These are phyloP conservation scores for Pezicula rhizophila DNA, from an alignment of 2,329 filamentous ascomycete species.

Conservation along the genomic window DNA sequence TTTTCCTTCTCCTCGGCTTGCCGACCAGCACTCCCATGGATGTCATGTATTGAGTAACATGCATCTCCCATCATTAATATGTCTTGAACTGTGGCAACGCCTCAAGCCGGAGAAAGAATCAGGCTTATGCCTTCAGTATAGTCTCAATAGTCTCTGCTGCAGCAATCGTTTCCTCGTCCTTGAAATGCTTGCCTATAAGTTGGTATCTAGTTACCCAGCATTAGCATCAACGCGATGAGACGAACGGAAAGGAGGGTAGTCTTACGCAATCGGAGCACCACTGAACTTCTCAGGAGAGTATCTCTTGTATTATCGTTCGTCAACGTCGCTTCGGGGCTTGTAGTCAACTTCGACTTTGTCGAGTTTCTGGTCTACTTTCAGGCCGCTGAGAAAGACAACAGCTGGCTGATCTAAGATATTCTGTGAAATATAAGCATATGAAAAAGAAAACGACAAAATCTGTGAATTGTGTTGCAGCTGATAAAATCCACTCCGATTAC, in stretches of 20 bases:
- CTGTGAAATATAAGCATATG: neutral
- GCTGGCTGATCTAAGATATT: slow-evolving; percentile 16
- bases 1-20: too few species aligned
- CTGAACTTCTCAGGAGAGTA: slow-evolving; percentile 1
- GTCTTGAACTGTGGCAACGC: too few species aligned
- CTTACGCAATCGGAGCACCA: slow-evolving; percentile 8
- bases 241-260: slow-evolving; percentile 4
- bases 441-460: neutral
- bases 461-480: too few species aligned
- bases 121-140: neutral
- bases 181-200: slow-evolving; percentile 7
- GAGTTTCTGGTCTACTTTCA: slow-evolving; percentile 4
- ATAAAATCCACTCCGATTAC: too few species aligned
- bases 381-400: slow-evolving; percentile 11
- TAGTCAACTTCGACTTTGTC: slow-evolving; percentile 7
- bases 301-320: slow-evolving; percentile 7
- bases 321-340: slow-evolving; percentile 6
- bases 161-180: slow-evolving; percentile 23
- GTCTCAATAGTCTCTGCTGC: slow-evolving; percentile 7
- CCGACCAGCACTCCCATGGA: too few species aligned
- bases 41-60: too few species aligned
- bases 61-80: too few species aligned
- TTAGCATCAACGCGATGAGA: slow-evolving; percentile 22
- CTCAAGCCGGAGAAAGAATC: too few species aligned
- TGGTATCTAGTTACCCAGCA: slow-evolving; percentile 4